Percentiles rank a stretch among this genome's conserved stretches.
Evolutionary conservation across 495 filamentous ascomycete genomes (phyloP).

Genomic region (Pyrenopolyporus hunteri): DNA sequence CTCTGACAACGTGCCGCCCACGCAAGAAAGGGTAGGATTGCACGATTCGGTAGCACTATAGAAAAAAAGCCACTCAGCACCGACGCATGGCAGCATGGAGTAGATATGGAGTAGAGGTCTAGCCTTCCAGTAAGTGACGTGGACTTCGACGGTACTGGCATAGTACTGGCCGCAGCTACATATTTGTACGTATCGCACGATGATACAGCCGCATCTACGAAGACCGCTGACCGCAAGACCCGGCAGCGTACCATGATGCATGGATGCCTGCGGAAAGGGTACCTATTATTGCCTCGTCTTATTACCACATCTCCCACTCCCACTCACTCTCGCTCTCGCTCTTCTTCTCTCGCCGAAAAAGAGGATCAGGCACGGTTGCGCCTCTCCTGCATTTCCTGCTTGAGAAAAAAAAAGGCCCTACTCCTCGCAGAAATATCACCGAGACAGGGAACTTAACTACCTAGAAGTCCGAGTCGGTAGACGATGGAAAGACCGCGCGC

Average conservation of each 20-base stretch:
- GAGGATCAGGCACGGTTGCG: constrained; percentile 14
- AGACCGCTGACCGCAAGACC: constrained; percentile 36
- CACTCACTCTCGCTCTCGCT: not conserved
- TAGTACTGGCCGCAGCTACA: no score
- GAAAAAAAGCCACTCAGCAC: constrained; percentile 18
- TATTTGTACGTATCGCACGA: constrained; percentile 32
- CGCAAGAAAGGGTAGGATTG: constrained; percentile 35
- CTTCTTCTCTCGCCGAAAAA: not conserved
- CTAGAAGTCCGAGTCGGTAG: constrained; percentile 21
- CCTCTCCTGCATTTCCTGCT: constrained; percentile 3
- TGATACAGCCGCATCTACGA: constrained; percentile 42
- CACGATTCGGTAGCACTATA: constrained; percentile 35
- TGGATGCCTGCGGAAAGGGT: constrained; percentile 22
- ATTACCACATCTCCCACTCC: constrained; percentile 2
- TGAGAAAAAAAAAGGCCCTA: constrained; percentile 30
- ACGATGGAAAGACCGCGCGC: no score
- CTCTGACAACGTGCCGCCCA: constrained; percentile 31
- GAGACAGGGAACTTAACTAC: constrained; percentile 13
- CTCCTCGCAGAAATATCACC: constrained; percentile 25
- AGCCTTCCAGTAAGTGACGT: constrained; percentile 31
- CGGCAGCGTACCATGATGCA: constrained; percentile 24
- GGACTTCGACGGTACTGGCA: constrained; percentile 22
- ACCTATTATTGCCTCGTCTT: constrained; percentile 12
- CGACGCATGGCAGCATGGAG: constrained; percentile 27
- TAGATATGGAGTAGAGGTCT: constrained; percentile 16